phyloP scores from a whole-genome alignment of 2,329 filamentous ascomycete genomes.

The Cladophialophora bantiana region DNA sequence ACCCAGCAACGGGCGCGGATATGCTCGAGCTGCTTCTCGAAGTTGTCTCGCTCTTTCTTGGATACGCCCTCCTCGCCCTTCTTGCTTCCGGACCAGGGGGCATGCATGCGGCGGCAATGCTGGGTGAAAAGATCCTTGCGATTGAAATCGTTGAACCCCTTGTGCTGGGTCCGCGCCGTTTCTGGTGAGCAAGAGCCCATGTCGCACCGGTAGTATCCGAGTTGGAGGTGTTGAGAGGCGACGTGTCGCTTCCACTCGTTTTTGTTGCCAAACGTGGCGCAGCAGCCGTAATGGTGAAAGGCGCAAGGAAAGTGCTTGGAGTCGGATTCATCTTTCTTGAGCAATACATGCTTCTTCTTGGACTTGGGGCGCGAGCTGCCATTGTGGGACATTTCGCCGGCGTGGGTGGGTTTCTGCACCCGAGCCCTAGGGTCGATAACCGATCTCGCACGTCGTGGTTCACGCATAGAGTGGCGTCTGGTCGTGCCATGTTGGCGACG shows the following conservation, averaged over 20 bases:
- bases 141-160: slow-evolving; percentile 73
- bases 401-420: slow-evolving; percentile 26
- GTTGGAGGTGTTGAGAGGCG: slow-evolving; percentile 76
- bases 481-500: slow-evolving; percentile 11
- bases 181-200: slow-evolving; percentile 63
- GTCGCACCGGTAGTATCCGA: slow-evolving; percentile 78
- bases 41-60: slow-evolving; percentile 45
- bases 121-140: slow-evolving; percentile 92
- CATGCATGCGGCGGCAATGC: slow-evolving; percentile 85
- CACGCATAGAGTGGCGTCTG: slow-evolving; percentile 17
- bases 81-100: slow-evolving; percentile 24
- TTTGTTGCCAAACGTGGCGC: slow-evolving; percentile 75
- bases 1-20: slow-evolving; percentile 67
- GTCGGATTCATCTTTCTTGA: slow-evolving; percentile 12
- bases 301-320: slow-evolving; percentile 72
- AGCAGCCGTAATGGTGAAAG: slow-evolving; percentile 79
- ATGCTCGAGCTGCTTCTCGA: slow-evolving; percentile 62
- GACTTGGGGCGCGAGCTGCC: slow-evolving; percentile 19
- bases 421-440: slow-evolving; percentile 19
- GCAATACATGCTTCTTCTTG: slow-evolving; percentile 25
- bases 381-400: background rate
- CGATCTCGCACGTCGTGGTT: slow-evolving; percentile 16
- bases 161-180: slow-evolving; percentile 32
- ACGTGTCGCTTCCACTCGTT: slow-evolving; percentile 97
- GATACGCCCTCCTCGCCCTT: slow-evolving; percentile 55